Evolutionary conservation across 2,329 filamentous ascomycete species (phyloP), one percentile per base, ranked within the genome.

Genomic region (Diaporthe longicolla): DNA sequence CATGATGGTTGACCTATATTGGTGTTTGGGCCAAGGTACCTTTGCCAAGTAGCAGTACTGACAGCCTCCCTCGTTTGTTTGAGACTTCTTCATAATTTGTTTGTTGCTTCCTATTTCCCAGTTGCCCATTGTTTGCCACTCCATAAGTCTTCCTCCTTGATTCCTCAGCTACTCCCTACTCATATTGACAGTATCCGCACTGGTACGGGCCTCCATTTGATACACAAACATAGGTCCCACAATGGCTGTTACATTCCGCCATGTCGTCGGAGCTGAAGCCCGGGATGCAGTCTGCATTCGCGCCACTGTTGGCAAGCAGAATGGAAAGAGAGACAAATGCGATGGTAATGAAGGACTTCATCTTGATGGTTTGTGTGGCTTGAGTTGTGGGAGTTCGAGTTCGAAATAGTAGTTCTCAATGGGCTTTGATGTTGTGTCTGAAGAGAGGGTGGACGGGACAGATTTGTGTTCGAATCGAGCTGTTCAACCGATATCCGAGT

Each of bases 201-300:
- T 70, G 66, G 26, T 70, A 70, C 0, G 52, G 52, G 19, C 66
- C 66, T 37, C 66, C 66, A 13, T 19, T 70, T 15, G 66, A 70
- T n/a, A 70, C 66, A 58, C 66, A 70, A 26, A 70, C 54, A 24
- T 70, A 70, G 6, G 52, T 58, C 37, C 66, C 66, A 48, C 66
- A 70, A 24, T 70, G 66, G 37, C 54, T 55, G 26, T 70, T 48
- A 40, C 66, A 70, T 6, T 70, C 66, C 5, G 58, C 66, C 52
- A 58, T 57, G 10, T 54, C 45, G 11, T 24, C 1, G 10, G 66
- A 70, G 48, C 66, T 70, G 26, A 32, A 70, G 19, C 66, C 66
- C 8, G 66, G 66, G 37, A 70, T 70, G 19, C 66, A 70, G 13
- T 70, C 66, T 48, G 66, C 66, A 15, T 58, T 70, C 19, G 66